Conservation (phyloP, 805 yeast genomes). For the Maudiozyma pseudohumilis region DNA sequence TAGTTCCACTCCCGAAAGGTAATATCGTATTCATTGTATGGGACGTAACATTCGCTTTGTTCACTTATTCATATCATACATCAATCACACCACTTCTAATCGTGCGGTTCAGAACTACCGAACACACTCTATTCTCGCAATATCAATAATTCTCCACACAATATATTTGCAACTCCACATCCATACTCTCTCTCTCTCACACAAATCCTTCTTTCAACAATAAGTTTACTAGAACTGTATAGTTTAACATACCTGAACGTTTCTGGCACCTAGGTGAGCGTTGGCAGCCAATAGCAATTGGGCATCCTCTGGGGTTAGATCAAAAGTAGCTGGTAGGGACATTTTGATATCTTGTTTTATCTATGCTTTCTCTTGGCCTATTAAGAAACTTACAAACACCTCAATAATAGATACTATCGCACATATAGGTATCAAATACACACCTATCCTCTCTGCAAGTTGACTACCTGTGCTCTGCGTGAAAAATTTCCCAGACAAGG, state of each 20-base stretch:
- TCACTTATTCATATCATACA: no score
- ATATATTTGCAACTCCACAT: no score
- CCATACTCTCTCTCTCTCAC: not conserved
- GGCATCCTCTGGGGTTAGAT: constrained; percentile 96
- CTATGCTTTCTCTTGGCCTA: constrained; percentile 21
- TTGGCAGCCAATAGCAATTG: constrained; percentile 99
- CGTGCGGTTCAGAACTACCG: no score
- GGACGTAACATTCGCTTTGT: no score
- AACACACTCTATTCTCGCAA: no score
- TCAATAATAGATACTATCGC: not conserved
- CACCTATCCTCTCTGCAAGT: not conserved
- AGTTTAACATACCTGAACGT: constrained; percentile 81
- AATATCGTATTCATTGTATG: no score
- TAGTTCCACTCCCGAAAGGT: no score
- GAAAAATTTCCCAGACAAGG: not conserved
- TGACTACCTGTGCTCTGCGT: not conserved
- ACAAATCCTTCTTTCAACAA: no score
- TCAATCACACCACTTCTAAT: no score
- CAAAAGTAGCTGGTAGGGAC: constrained; percentile 83
- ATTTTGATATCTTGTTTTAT: constrained; percentile 32
- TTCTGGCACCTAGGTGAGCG: constrained; percentile 98
- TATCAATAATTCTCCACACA: no score
- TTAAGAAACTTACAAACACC: not conserved
- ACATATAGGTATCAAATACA: not conserved
- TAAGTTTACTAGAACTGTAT: not conserved